phyloP scores from a whole-genome alignment of 1,139 yeast genomes.

The Eremothecium gossypii region DNA sequence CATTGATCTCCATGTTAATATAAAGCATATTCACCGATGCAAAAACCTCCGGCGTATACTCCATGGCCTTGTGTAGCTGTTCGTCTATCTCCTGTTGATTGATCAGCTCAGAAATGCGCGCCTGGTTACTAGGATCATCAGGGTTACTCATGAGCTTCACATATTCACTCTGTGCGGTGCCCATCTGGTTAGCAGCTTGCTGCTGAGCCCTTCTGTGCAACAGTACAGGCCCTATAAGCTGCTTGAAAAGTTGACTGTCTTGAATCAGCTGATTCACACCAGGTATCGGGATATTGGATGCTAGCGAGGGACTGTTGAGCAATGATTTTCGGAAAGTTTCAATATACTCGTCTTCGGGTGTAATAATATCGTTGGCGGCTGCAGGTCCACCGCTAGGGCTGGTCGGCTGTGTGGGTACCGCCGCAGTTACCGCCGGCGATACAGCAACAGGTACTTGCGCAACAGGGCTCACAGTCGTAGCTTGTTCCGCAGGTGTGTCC shows the following conservation, averaged over 20 bases:
- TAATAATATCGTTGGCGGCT: conserved; percentile 9
- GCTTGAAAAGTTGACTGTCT: conserved; percentile 45
- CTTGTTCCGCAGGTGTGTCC: conserved; percentile 20
- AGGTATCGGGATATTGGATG: conserved; percentile 35
- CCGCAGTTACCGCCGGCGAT: too few species aligned
- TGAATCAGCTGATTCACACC: conserved; percentile 38
- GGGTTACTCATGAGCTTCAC: conserved; percentile 50
- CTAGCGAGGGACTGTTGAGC: conserved; percentile 34
- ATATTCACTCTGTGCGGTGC: conserved; percentile 40
- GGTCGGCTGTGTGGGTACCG: neutral
- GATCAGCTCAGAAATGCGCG: conserved; percentile 56
- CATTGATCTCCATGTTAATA: conserved; percentile 68
- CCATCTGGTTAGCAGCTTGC: conserved; percentile 24
- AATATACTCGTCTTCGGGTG: conserved; percentile 33
- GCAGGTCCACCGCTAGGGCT: neutral
- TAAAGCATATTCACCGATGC: conserved; percentile 77
- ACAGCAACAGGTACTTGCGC: neutral
- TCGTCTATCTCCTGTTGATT: conserved; percentile 69
- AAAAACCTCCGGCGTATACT: conserved; percentile 84
- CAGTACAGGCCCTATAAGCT: conserved; percentile 34
- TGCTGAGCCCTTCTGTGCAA: conserved; percentile 28
- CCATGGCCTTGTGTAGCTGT: conserved; percentile 70
- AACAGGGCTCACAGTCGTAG: neutral
- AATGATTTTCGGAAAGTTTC: conserved; percentile 45
- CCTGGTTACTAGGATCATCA: conserved; percentile 65